phyloP scores from a whole-genome alignment of 225 moss, liverwort and hornwort species.

The Thuidium tamariscinum region DNA sequence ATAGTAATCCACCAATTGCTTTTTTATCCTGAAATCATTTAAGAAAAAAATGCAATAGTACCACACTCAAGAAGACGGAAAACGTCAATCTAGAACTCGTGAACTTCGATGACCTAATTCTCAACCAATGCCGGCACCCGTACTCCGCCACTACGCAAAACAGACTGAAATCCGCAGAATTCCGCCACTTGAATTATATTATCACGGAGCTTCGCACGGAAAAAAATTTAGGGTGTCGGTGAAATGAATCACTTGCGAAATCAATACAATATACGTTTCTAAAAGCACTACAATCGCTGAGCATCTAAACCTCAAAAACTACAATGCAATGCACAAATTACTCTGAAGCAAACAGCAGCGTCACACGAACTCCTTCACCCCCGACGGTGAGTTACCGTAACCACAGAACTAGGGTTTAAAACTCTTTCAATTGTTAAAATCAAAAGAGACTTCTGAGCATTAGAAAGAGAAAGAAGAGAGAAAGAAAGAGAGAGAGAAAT shows the following conservation, averaged over 20 bases:
- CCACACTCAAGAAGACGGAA: not conserved
- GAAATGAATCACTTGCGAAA: not conserved
- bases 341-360: not conserved
- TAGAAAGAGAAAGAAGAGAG: not conserved
- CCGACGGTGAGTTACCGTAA: not conserved
- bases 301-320: not conserved
- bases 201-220: not conserved
- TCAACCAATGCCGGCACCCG: not conserved
- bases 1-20: not conserved
- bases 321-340: not conserved
- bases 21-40: not conserved
- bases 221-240: not conserved
- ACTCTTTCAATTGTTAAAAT: not conserved
- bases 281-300: not conserved
- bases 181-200: not conserved
- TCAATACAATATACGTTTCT: not conserved
- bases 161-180: not conserved
- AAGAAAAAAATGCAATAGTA: not conserved
- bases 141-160: not conserved
- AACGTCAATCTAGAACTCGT: not conserved
- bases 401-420: not conserved
- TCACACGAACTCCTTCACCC: not conserved
- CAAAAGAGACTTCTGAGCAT: not conserved
- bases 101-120: not conserved
- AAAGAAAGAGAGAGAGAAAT: not conserved